Evolutionary conservation across 1,284 basidiomycete genomes (phyloP), one percentile per base, ranked within the genome.

Genomic region (Boletus subluridellus): DNA sequence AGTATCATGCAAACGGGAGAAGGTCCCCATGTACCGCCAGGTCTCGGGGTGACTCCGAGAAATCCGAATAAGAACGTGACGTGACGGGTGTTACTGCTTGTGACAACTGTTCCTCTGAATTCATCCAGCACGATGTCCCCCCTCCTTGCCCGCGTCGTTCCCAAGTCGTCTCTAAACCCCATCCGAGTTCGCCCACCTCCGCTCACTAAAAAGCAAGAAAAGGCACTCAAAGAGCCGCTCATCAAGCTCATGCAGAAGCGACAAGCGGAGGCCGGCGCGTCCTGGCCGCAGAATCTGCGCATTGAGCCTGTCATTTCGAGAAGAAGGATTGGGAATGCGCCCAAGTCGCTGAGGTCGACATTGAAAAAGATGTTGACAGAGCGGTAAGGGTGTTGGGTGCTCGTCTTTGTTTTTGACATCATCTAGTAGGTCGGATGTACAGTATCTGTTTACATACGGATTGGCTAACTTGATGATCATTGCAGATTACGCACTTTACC

Each of bases 141-240:
- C 1, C 67, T 77, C 37, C 68, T 81, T 9, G 73, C 78, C 32
- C 77, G 78, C 6, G 65, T 82, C 45, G 60, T 82, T 12, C 75
- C 77, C 34, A 77, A 74, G 48, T 70, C 69, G 30, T 64, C 63
- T 48, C 47, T 74, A 14, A 70, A 69, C 35, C 68, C 73, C 21
- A 21, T 21, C 21, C 21, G 21, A 21, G 21, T 21, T 21, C 21
- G 21, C 21, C 21, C 21, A 21, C 21, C 21, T 21, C 21, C 21
- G 21, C 21, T 21, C 21, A 21, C 21, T 21, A 21, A 21, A 21
- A 21, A 63, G 49, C 67, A 73, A 41, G 71, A 74, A 58, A 72
- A 63, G 65, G 73, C 66, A 54, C 65, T 58, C 59, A 70, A 63
- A 66, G 59, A 61, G 60, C 74, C 50, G 32, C 74, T 62, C 62